phyloP scores from a whole-genome alignment of 2,329 filamentous ascomycete species.

The Xylaria sp. region DNA sequence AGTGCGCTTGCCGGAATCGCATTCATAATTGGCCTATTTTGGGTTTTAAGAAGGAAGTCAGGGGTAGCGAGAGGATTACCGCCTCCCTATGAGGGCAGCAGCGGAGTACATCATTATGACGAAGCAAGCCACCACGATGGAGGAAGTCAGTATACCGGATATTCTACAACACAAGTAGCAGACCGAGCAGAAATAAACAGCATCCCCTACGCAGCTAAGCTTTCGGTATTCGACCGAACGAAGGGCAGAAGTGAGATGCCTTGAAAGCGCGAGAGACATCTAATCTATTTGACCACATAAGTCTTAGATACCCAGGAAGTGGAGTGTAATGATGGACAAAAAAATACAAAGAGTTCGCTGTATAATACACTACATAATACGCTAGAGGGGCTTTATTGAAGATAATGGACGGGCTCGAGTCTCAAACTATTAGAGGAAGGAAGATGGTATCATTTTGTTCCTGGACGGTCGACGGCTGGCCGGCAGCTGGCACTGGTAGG shows the following conservation, averaged over 20 bases:
- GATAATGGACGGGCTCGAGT: neutral
- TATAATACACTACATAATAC: neutral
- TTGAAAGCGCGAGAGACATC: constrained; percentile 5
- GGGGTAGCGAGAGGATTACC: neutral
- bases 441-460: neutral
- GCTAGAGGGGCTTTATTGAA: no score
- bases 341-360: neutral
- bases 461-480: neutral
- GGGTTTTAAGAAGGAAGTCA: constrained; percentile 29
- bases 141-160: neutral
- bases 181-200: constrained; percentile 17
- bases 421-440: no score
- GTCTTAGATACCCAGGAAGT: neutral
- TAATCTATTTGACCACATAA: neutral
- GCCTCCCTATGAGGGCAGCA: no score
- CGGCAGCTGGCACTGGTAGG: neutral
- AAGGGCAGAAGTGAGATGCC: constrained; percentile 21
- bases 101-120: neutral
- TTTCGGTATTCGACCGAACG: neutral
- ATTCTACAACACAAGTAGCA: constrained; percentile 4
- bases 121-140: neutral
- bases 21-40: constrained; percentile 29
- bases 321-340: neutral
- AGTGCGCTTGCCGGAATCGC: constrained; percentile 34
- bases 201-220: constrained; percentile 10